Base-by-base conservation (phyloP, 805 yeast species). In the Barnettozyma pratensis region DNA sequence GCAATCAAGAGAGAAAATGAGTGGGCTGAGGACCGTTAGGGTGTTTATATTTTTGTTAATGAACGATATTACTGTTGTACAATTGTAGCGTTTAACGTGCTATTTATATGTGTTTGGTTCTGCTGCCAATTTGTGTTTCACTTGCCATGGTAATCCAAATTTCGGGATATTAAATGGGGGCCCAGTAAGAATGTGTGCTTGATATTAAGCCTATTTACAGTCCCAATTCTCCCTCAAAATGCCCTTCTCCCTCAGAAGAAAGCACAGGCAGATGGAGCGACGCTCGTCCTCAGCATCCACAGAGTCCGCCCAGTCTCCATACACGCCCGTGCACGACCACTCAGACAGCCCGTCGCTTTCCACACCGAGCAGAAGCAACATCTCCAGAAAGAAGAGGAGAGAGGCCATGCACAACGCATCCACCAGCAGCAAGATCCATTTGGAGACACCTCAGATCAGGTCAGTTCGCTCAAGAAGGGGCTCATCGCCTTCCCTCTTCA, bases 1-100 rank as follows among this genome's bases (percentile, higher is more conserved):
- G 92, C 92, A 10, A 86, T 87, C 49, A 82, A 86, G 64, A 80
- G 90, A 67, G 95, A 87, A 66, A 87, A 87, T 61, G 95, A 87
- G 66, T 87, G 95, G 95, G 95, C 95, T 27, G 94, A 85, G 62
- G 92, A 85, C 62, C 85, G 92, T 65, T 84, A 63, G 59, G 26
- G 9, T 12, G n/a, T n/a, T n/a, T 19, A 11, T 12, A 3, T 31
- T 8, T 10, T 31, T 8, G 11, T 31, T 8, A 31, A 31, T 31
- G 34, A 31, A 19, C 19, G 19, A 19, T 19, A 19, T 19, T 19
- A 19, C 19, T 19, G 19, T 19, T 19, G 19, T 19, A 19, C 2
- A 19, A 19, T 19, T 19, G 19, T 19, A 19, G 19, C 19, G 19
- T 19, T 19, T 19, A 19, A 19, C 19, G 19, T 19, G 19, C 19